Percentiles rank a stretch among this genome's conserved stretches.
Evolutionary conservation across 2,329 filamentous ascomycete genomes (phyloP).

Genomic region (Emergomyces africanus): DNA sequence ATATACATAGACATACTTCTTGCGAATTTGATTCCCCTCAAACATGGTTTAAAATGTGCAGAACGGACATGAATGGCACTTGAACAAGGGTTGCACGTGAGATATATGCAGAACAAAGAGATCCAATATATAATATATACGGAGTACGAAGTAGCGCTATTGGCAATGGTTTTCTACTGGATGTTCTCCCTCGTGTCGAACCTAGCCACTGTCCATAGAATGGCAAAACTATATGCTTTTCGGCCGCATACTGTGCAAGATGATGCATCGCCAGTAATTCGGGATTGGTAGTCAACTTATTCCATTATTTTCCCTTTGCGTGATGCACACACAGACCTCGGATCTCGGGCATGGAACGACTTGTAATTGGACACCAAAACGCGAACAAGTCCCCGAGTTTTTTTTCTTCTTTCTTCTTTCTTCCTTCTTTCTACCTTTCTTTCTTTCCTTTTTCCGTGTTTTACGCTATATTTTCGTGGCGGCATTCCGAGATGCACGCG

Average conservation of each 20-base stretch:
- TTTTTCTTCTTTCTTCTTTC: background rate
- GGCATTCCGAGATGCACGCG: background rate
- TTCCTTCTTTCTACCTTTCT: too few species aligned
- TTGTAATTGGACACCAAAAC: background rate
- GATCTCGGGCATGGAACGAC: background rate
- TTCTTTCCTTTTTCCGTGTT: background rate
- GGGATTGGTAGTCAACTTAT: background rate
- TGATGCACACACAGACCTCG: background rate
- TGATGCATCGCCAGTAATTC: background rate
- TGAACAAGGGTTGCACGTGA: background rate
- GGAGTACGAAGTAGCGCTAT: background rate
- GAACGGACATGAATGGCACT: background rate
- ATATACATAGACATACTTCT: background rate
- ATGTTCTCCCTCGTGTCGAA: background rate
- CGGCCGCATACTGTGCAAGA: background rate
- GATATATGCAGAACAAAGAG: slow-evolving; percentile 1
- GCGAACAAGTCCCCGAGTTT: background rate
- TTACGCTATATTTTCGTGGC: background rate
- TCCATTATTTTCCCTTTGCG: background rate
- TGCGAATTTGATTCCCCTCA: background rate
- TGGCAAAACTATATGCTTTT: background rate
- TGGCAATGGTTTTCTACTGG: background rate
- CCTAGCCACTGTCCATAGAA: background rate
- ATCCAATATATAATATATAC: too few species aligned
- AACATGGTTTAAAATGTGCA: background rate